Conservation (phyloP, 1,284 basidiomycete species). For the Pseudozyma sp. region DNA sequence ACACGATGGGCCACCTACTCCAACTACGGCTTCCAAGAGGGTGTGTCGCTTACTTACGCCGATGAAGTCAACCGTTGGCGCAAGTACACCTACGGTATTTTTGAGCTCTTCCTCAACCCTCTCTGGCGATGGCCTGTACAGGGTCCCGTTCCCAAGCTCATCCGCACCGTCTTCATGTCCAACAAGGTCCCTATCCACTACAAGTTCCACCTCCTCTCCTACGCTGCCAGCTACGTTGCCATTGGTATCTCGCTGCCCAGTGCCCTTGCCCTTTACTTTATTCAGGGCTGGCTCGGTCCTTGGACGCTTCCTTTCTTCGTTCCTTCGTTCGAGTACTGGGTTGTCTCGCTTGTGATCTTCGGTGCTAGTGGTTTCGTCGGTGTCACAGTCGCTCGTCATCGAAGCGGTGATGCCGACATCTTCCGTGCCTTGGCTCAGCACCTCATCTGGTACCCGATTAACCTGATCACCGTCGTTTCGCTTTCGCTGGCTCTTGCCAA, state of each 20-base stretch:
- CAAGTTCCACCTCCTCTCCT: conserved; percentile 77
- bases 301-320: conserved; percentile 76
- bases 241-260: conserved; percentile 78
- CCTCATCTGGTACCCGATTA: conserved; percentile 80
- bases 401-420: conserved; percentile 77
- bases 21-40: conserved; percentile 84
- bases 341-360: conserved; percentile 82
- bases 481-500: conserved; percentile 72
- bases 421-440: conserved; percentile 76
- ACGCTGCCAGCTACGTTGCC: conserved; percentile 83
- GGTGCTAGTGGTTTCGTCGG: conserved; percentile 79
- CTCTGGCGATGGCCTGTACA: conserved; percentile 76
- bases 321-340: conserved; percentile 77
- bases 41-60: conserved; percentile 79
- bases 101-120: conserved; percentile 57
- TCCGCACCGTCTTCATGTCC: conserved; percentile 77
- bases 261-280: conserved; percentile 78
- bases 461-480: conserved; percentile 33
- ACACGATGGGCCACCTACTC: conserved; percentile 87
- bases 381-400: conserved; percentile 80
- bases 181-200: conserved; percentile 74
- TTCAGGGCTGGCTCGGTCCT: conserved; percentile 77
- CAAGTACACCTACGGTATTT: conserved; percentile 82
- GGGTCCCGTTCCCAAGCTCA: conserved; percentile 82
- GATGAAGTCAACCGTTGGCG: conserved; percentile 87